These are phyloP conservation scores for Amanita pseudoporphyria DNA, from an alignment of 768 basidiomycete species.

Conservation along the genomic window DNA sequence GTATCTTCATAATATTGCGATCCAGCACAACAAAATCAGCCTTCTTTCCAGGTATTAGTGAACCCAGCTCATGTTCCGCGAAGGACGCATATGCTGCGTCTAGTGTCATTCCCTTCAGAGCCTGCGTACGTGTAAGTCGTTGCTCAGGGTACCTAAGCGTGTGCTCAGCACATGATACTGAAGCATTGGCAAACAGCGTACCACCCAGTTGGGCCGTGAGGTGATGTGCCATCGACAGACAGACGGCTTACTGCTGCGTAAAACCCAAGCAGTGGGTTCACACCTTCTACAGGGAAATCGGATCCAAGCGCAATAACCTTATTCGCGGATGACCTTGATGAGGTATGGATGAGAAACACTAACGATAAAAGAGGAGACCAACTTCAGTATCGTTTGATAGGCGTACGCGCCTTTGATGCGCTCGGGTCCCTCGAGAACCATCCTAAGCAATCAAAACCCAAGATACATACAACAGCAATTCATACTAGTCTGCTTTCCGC, in stretches of 20 bases:
- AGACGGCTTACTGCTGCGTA: conserved; percentile 81
- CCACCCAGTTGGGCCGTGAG: conserved; percentile 82
- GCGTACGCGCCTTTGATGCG: conserved; percentile 87
- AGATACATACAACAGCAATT: background rate
- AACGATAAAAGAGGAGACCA: background rate
- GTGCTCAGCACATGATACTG: background rate
- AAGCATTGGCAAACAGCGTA: conserved; percentile 20
- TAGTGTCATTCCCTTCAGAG: conserved; percentile 84
- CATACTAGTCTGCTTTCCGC: conserved; percentile 72
- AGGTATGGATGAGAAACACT: background rate
- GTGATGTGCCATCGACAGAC: conserved; percentile 59
- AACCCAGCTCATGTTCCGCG: conserved; percentile 60
- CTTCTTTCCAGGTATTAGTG: conserved; percentile 64
- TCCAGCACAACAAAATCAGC: conserved; percentile 86
- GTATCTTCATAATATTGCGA: conserved; percentile 66
- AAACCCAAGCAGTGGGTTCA: conserved; percentile 85
- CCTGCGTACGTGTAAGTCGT: conserved; percentile 69
- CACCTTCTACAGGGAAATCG: conserved; percentile 89
- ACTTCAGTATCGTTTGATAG: conserved; percentile 60
- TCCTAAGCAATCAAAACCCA: background rate
- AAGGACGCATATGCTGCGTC: conserved; percentile 88
- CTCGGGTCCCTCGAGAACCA: conserved; percentile 49
- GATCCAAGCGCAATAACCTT: conserved; percentile 73
- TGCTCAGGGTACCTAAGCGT: conserved; percentile 63
- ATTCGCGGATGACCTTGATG: conserved; percentile 26